Evolutionary conservation across 352 stramenopile genomes (phyloP), one percentile per base, ranked within the genome.

Genomic region (Globisporangium acanthophoron): DNA sequence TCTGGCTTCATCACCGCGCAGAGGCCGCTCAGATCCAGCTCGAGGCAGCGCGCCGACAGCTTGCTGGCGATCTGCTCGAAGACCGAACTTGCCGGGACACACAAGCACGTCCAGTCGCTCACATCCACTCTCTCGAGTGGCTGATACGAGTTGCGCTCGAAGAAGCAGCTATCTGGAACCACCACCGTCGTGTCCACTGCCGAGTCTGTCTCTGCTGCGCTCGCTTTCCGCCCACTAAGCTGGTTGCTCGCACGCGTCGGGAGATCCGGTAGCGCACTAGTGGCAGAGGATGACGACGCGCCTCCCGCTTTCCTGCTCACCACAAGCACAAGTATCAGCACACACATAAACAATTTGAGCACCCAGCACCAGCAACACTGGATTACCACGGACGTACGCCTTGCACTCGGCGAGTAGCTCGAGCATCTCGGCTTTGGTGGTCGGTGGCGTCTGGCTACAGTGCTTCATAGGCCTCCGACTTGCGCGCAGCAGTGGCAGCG

Each of bases 161-260:
- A 91, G 53, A 91, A 91, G 16, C 88, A 45, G 13, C 62, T 46
- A 41, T 86, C 69, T 0, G 78, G 80, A 3, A 87, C 69, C 7
- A 33, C 49, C 16, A 71, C 13, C n/a, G 61, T 46, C 5, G 11
- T 52, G 20, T 18, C 3, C 29, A 16, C 35, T 11, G 31, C 3
- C 16, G 11, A 3, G 9, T 35, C 13, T 0, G 1, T 52, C 27
- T 18, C 18, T 15, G 35, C 39, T 31, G 37, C 37, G 11, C 11
- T 27, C 33, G 24, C 5, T 0, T 53, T 49, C 54, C 71, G 58
- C n/a, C 63, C 66, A n/a, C 69, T 85, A 21, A 71, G 58, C 54
- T 87, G 77, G 45, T 83, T 85, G 33, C 62, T 56, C 39, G 52
- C 41, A 53, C 43, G 24, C 8, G 43, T 15, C 3, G 4, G 21